Evolutionary conservation across 129 eudicot genomes (phyloP), one percentile per base, ranked within the genome.

Genomic region (Ambrosia trifida): DNA sequence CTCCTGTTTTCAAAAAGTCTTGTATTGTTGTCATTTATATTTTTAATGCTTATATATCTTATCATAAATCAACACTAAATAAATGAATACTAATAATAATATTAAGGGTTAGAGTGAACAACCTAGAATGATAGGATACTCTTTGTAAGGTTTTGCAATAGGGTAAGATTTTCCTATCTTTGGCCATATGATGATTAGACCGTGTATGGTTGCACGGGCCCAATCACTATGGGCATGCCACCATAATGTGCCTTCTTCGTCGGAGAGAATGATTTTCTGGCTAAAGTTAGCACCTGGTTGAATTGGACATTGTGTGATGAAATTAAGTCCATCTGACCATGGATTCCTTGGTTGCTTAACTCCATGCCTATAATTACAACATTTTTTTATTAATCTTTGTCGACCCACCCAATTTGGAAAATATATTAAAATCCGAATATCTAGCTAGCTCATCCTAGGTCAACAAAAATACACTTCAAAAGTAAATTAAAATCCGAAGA

Each of bases 251-350:
- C n/a, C n/a, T n/a, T n/a, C n/a, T n/a, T n/a, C n/a, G n/a, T n/a
- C n/a, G n/a, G n/a, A n/a, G n/a, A n/a, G n/a, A n/a, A n/a, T n/a
- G n/a, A n/a, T n/a, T n/a, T n/a, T n/a, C n/a, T n/a, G 82, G n/a
- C 77, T 68, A 60, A 88, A 88, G 3, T 45, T 75, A 11, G 41
- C 16, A 7, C 95, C 90, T 7, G 95, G 88, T 64, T 71, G 57
- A 28, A 88, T 83, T 3, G 95, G 95, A 19, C 95, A 85, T 35
- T 88, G 95, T 2, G 95, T 88, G 36, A 88, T 72, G 47, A 80
- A 88, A 41, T 66, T 83, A 0, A 91, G 95, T 0, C 91, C 95
- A 56, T 88, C 95, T 0, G 88, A 64, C 95, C 91, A 88, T 47
- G 95, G 95, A 64, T 85, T 62, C 32, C 88, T 77, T 11, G 85